These are phyloP conservation scores for Xanthoceras sorbifolium DNA, from an alignment of 345 rosid genomes.

Conservation along the genomic window DNA sequence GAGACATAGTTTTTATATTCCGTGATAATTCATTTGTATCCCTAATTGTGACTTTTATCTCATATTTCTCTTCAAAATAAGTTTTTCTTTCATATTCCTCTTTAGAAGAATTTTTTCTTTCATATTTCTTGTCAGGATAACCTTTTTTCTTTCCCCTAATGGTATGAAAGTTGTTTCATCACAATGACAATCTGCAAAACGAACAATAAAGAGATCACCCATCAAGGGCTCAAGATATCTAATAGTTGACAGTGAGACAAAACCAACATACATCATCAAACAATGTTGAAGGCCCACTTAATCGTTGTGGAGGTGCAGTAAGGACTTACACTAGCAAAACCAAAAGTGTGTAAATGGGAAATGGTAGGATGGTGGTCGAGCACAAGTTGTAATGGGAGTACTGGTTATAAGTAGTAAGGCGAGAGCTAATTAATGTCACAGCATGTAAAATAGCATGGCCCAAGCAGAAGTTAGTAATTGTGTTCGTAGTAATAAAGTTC, in stretches of 20 bases:
- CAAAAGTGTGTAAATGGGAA: too few relatives aligned
- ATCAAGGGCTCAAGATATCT: not conserved
- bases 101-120: not conserved
- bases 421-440: not conserved
- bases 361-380: too few relatives aligned
- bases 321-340: not conserved
- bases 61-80: too few relatives aligned
- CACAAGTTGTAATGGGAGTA: too few relatives aligned
- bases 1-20: too few relatives aligned
- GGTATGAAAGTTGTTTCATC: not conserved
- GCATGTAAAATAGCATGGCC: constrained; percentile 13
- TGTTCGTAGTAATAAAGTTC: not conserved
- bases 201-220: not conserved
- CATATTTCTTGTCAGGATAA: not conserved
- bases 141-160: too few relatives aligned
- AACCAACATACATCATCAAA: not conserved
- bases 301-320: not conserved
- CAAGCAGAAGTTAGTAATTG: not conserved
- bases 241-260: not conserved
- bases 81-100: too few relatives aligned
- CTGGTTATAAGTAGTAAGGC: too few relatives aligned
- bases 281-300: not conserved
- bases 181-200: constrained; percentile 9
- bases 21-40: not conserved
- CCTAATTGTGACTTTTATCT: too few relatives aligned